Evolutionary conservation across 768 basidiomycete genomes (phyloP), one percentile per base, ranked within the genome.

Genomic region (Boletellus ananas): DNA sequence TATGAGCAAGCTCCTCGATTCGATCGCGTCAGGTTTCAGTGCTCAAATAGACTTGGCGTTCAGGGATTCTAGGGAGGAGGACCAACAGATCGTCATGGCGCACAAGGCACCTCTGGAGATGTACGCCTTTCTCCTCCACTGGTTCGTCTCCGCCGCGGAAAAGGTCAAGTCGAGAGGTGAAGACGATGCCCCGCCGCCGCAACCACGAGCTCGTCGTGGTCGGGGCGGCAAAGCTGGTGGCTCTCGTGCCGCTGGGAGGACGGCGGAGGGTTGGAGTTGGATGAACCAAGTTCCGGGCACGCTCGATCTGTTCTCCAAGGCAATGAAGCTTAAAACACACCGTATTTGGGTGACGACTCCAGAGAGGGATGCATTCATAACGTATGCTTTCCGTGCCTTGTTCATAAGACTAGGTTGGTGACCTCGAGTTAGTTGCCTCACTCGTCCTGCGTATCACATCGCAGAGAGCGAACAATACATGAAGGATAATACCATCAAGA

Each of bases 61-160:
- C 27, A 78, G 77, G 45, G 89, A 92, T 55, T 68, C 89, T 21
- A 84, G 88, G 9, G 72, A 79, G 6, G 89, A 86, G 23, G 80
- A 85, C 43, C 79, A 83, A 50, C 75, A 85, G 49, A 72, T 75
- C 2, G 76, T 79, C 58, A 67, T 77, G 55, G 60, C 73, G 0
- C 92, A 93, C 67, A 89, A 85, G 65, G 56, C 64, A 3, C 81
- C 91, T 0, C 74, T 99, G 52, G 96, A 98, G 66, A 84, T 89
- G 76, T 97, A 91, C 66, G 88, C 87, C 7, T 97, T 98, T 65
- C 72, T 97, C 21, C 69, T 96, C n/a, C 78, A 85, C 52, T 97
- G 94, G 94, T 94, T 94, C 63, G 87, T 90, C 14, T 70, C 73
- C 11, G 84, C 84, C 0, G 87, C 84, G 1, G 93, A 95, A 68